phyloP scores from a whole-genome alignment of 169 alveolate species.

The Eimeria necatrix region DNA sequence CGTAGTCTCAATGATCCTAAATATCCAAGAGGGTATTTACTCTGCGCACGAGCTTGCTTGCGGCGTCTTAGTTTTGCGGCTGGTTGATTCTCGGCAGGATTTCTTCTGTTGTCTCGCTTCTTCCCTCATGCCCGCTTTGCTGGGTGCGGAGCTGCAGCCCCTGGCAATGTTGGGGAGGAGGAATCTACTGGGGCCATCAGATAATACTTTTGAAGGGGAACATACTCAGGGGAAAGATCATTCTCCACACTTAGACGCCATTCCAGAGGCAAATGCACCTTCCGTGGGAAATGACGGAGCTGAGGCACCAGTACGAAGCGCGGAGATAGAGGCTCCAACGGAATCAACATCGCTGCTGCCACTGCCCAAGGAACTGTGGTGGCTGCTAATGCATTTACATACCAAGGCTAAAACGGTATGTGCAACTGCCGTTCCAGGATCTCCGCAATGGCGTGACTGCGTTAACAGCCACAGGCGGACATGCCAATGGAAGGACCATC shows the following conservation, averaged over 20 bases:
- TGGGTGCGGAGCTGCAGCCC: conserved; percentile 79
- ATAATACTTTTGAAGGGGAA: background rate
- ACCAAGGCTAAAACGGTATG: conserved; percentile 44
- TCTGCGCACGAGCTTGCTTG: conserved; percentile 48
- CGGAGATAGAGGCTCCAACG: background rate
- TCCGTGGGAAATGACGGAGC: background rate
- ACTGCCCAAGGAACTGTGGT: conserved; percentile 79
- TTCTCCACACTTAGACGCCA: background rate
- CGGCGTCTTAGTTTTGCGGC: conserved; percentile 72
- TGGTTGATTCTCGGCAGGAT: conserved; percentile 73
- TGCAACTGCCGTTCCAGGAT: conserved; percentile 2
- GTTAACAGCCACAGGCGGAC: background rate
- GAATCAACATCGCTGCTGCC: conserved; percentile 6
- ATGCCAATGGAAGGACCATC: background rate
- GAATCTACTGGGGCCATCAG: background rate
- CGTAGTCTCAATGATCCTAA: conserved; percentile 56
- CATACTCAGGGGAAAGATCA: background rate
- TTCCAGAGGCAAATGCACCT: background rate
- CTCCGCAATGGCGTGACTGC: background rate
- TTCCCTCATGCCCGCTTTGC: conserved; percentile 65
- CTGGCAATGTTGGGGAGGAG: conserved; percentile 37
- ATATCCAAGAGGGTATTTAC: conserved; percentile 69
- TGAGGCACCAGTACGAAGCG: background rate
- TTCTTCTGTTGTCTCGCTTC: conserved; percentile 74
- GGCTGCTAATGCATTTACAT: conserved; percentile 77